A percentile compares a stretch with the other conserved stretches of the same genome.
Evolutionary conservation across 2,329 filamentous ascomycete species (phyloP).

Genomic region (Aspergillus sergii): DNA sequence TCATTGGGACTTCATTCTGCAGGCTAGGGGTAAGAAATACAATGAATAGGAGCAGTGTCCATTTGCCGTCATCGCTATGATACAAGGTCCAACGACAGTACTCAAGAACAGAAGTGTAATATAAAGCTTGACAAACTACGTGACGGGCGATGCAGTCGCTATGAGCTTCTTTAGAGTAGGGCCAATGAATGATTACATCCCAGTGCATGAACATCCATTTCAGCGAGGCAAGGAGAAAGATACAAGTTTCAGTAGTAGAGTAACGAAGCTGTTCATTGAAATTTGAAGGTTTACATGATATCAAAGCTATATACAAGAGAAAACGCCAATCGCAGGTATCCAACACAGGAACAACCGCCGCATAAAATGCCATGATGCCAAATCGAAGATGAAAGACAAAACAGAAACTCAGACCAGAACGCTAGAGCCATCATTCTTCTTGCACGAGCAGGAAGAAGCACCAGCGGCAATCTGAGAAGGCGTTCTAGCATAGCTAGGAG

Average conservation of each 20-base stretch:
- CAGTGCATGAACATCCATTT: neutral
- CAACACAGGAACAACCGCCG: neutral
- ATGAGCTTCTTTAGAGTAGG: too few species aligned
- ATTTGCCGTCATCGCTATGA: too few species aligned
- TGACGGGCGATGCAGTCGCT: too few species aligned
- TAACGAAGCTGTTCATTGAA: neutral
- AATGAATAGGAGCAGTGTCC: too few species aligned
- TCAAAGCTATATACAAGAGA: neutral
- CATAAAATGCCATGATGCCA: neutral
- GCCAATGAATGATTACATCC: too few species aligned
- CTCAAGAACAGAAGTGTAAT: too few species aligned
- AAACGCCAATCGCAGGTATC: neutral
- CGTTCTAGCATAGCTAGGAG: slow-evolving; percentile 71
- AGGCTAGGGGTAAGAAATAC: too few species aligned
- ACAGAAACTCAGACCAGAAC: slow-evolving; percentile 33
- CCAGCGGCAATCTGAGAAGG: slow-evolving; percentile 67
- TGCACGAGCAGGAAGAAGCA: slow-evolving; percentile 35
- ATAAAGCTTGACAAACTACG: too few species aligned
- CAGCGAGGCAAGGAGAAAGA: neutral
- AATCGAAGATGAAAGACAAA: neutral
- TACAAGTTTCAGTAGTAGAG: neutral
- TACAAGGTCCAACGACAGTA: too few species aligned
- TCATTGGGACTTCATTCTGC: too few species aligned
- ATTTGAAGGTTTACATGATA: neutral
- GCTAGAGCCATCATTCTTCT: slow-evolving; percentile 44